These are phyloP conservation scores for Salix suchowensis DNA, from an alignment of 345 rosid species.

Conservation along the genomic window DNA sequence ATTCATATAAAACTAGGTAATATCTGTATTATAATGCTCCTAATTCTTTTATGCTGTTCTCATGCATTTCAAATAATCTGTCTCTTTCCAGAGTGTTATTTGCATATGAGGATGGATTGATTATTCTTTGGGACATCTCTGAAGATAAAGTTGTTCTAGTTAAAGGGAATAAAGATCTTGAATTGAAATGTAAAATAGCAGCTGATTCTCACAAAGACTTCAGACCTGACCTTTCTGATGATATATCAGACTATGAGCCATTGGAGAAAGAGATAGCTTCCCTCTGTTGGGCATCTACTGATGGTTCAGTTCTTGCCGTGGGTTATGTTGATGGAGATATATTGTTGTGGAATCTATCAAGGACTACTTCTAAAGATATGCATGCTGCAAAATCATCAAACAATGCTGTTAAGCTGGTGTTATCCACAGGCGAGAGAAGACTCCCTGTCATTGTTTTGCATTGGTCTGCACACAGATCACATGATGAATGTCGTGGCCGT, in stretches of 20 bases:
- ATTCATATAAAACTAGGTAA: not conserved
- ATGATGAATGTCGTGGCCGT: slow-evolving; percentile 15
- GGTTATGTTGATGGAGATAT: slow-evolving; percentile 34
- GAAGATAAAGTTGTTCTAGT: slow-evolving; percentile 20
- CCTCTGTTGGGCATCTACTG: slow-evolving; percentile 28
- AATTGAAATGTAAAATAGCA: slow-evolving; percentile 14
- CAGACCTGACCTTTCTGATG: slow-evolving; percentile 8
- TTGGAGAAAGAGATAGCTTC: slow-evolving; percentile 27
- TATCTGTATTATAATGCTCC: not conserved
- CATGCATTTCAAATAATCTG: not conserved
- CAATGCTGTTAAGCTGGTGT: slow-evolving; percentile 26
- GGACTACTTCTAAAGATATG: slow-evolving; percentile 4
- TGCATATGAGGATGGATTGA: slow-evolving; percentile 26
- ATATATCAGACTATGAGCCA: slow-evolving; percentile 13
- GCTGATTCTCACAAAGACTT: slow-evolving; percentile 8
- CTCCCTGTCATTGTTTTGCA: slow-evolving; percentile 30
- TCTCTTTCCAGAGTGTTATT: slow-evolving; percentile 20
- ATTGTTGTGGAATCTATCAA: slow-evolving; percentile 24
- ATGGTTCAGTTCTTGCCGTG: slow-evolving; percentile 30
- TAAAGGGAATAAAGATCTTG: slow-evolving; percentile 27
- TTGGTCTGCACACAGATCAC: slow-evolving; percentile 23
- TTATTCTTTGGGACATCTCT: slow-evolving; percentile 25
- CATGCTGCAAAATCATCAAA: slow-evolving; percentile 8
- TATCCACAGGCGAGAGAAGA: slow-evolving; percentile 23
- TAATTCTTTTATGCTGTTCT: not conserved